Evolutionary conservation across 352 stramenopile species (phyloP).

Genomic region (Stramenopiles sp.): DNA sequence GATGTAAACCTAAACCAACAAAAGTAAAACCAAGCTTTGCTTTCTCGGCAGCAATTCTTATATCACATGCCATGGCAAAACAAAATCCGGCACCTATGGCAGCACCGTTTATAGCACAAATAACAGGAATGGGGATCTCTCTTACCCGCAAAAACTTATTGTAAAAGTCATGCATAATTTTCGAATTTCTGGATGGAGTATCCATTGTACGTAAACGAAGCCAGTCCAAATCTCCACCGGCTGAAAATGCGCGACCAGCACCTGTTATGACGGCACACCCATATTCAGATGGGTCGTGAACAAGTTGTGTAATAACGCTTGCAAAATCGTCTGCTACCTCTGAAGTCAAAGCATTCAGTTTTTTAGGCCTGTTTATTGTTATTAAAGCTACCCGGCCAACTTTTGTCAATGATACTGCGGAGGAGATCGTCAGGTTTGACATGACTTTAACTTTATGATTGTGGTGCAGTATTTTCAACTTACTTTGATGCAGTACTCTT

Average conservation of each 20-base stretch:
- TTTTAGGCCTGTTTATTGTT: conserved; percentile 43
- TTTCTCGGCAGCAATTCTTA: conserved; percentile 38
- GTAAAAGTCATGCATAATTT: conserved; percentile 59
- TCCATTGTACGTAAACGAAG: conserved; percentile 37
- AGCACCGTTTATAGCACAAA: conserved; percentile 55
- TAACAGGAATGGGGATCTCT: conserved; percentile 45
- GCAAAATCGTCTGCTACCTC: conserved; percentile 48
- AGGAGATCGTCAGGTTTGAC: no score
- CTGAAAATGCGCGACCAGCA: conserved; percentile 45
- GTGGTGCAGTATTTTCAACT: no score
- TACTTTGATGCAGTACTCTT: no score
- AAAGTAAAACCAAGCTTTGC: conserved; percentile 65
- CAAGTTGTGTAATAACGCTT: conserved; percentile 26
- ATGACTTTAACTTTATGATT: no score
- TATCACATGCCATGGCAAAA: conserved; percentile 54
- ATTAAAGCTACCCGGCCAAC: conserved; percentile 17
- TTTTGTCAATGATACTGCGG: no score
- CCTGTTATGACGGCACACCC: conserved; percentile 49
- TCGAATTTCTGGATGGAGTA: conserved; percentile 48
- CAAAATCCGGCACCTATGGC: conserved; percentile 49
- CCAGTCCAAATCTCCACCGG: conserved; percentile 56
- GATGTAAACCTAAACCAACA: conserved; percentile 52
- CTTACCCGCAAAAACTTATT: conserved; percentile 47
- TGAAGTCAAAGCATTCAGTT: conserved; percentile 59
- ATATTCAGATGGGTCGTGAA: conserved; percentile 31